Evolutionary conservation across 2,329 filamentous ascomycete species (phyloP).

Genomic region (Ramularia endophylla): DNA sequence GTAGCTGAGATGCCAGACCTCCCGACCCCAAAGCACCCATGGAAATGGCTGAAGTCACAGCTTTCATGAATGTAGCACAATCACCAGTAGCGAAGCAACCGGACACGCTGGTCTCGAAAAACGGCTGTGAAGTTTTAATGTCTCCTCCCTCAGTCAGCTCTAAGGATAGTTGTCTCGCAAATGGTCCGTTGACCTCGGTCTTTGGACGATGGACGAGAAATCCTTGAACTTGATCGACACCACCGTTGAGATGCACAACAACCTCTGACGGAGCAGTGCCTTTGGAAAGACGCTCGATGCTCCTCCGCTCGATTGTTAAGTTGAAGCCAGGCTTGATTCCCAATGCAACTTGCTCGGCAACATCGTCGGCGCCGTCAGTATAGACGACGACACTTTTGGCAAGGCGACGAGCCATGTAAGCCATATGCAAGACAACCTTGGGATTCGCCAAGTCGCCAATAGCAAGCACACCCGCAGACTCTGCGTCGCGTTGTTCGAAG

Average conservation of each 20-base stretch:
- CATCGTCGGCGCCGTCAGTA: not conserved
- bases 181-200: not conserved
- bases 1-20: too few species aligned
- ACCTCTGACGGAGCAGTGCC: too few species aligned
- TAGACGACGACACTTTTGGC: not conserved
- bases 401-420: not conserved
- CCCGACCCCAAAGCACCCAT: too few species aligned
- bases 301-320: too few species aligned
- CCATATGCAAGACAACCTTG: not conserved
- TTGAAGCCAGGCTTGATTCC: too few species aligned
- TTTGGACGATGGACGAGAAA: constrained; percentile 1
- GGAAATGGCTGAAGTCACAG: not conserved
- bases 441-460: not conserved
- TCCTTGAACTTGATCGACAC: not conserved
- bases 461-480: not conserved
- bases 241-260: too few species aligned
- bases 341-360: too few species aligned
- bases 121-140: constrained; percentile 1
- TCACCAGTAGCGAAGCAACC: not conserved
- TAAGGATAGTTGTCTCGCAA: not conserved
- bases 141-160: not conserved
- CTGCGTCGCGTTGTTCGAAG: not conserved
- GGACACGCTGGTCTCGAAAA: not conserved
- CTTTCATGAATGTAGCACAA: not conserved
- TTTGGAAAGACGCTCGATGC: too few species aligned